Evolutionary conservation across 768 basidiomycete species (phyloP).

Genomic region (Crepidotus variabilis): DNA sequence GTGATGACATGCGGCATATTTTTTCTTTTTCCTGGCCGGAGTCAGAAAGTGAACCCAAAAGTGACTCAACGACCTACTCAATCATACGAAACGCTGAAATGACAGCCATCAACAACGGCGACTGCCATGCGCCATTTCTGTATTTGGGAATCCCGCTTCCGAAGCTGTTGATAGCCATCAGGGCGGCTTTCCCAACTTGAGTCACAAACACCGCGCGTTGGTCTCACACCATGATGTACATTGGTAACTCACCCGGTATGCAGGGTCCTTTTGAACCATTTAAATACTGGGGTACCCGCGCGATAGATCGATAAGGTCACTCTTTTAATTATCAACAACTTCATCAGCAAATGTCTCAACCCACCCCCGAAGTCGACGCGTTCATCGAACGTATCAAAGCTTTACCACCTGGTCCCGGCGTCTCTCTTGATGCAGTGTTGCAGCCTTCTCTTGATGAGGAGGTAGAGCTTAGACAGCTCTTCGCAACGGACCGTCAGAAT

Average conservation of each 20-base stretch:
- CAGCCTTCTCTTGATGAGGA: slow-evolving; percentile 57
- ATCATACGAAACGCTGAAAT: too few species aligned
- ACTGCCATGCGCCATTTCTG: too few species aligned
- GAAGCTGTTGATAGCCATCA: not conserved
- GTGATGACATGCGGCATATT: too few species aligned
- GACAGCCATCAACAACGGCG: too few species aligned
- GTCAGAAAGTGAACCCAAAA: too few species aligned
- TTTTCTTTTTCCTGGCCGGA: too few species aligned
- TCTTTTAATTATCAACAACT: not conserved
- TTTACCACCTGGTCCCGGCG: slow-evolving; percentile 17
- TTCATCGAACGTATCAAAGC: slow-evolving; percentile 20
- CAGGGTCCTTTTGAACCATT: not conserved
- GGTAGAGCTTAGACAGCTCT: slow-evolving; percentile 48
- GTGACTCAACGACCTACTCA: too few species aligned
- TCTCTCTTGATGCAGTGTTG: slow-evolving; percentile 41
- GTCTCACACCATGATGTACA: not conserved
- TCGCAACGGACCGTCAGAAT: slow-evolving; percentile 48
- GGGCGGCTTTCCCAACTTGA: not conserved
- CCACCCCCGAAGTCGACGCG: slow-evolving; percentile 18
- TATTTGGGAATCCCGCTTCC: not conserved
- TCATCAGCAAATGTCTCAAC: slow-evolving; percentile 10
- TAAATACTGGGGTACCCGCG: not conserved
- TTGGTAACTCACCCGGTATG: not conserved
- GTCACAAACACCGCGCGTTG: not conserved
- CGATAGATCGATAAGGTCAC: not conserved